phyloP scores from a whole-genome alignment of 2,329 filamentous ascomycete species.

The Ascochyta lentis region DNA sequence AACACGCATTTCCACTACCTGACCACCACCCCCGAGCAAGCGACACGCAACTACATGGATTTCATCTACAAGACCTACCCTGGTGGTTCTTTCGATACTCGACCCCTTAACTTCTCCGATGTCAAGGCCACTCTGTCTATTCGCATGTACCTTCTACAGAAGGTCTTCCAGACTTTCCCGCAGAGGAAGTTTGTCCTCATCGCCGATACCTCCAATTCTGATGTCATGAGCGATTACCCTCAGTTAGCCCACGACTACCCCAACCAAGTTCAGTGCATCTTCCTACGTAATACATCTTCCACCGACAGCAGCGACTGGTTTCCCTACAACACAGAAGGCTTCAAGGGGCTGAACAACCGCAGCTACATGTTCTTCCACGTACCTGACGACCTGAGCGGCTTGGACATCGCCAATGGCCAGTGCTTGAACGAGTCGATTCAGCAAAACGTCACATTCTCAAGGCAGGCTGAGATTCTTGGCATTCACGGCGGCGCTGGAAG shows the following conservation, averaged over 20 bases:
- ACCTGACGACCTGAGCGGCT: conserved; percentile 69
- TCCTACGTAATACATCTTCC: conserved; percentile 74
- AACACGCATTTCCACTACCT: conserved; percentile 79
- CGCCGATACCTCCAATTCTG: conserved; percentile 77
- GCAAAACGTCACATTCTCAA: conserved; percentile 74
- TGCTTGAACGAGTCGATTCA: conserved; percentile 70
- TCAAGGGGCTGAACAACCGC: conserved; percentile 69
- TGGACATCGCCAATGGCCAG: conserved; percentile 72
- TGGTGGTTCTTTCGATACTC: conserved; percentile 76
- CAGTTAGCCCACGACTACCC: conserved; percentile 70
- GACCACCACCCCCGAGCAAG: conserved; percentile 80
- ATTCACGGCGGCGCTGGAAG: conserved; percentile 41
- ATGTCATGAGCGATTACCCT: conserved; percentile 72
- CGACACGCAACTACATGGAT: conserved; percentile 79
- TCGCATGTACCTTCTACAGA: conserved; percentile 71
- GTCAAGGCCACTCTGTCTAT: conserved; percentile 74
- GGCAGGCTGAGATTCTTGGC: conserved; percentile 46
- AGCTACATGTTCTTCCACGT: conserved; percentile 82
- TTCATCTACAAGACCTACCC: conserved; percentile 81
- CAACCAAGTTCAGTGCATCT: conserved; percentile 77
- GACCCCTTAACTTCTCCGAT: conserved; percentile 79
- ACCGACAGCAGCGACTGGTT: conserved; percentile 73
- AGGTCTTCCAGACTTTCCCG: conserved; percentile 77
- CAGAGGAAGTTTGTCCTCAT: conserved; percentile 76
- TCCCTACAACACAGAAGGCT: conserved; percentile 76